Base-by-base conservation (phyloP, 2,329 filamentous ascomycete genomes). In the Fusarium sp. region DNA sequence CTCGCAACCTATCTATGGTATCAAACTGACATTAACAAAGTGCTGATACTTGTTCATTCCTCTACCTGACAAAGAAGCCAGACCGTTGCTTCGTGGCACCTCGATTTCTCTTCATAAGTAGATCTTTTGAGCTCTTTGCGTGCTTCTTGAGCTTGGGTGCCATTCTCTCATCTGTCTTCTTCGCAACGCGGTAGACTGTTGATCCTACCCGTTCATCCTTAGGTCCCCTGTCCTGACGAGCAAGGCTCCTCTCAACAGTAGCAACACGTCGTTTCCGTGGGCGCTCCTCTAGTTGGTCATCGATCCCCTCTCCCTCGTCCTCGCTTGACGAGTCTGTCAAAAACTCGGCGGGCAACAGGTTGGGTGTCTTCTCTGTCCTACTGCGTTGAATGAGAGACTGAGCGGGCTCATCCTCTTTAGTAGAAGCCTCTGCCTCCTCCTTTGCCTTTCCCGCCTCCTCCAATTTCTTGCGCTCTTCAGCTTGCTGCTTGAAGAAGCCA, bases 401-500 rank as follows among this genome's bases (percentile, higher is more conserved):
- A 9, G 48, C 31, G 20, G 60, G 48, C n/a, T 50, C 45, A 15
- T 56, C 20, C 4, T 63, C 50, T 14, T 72, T 54, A 48, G 63
- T 56, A 6, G 50, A 18, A 5, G 23, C 54, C 5, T 61, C 68
- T 15, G 72, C 67, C 7, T 69, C 65, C 8, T 69, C 67, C 33
- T 75, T 69, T n/a, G 66, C 65, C 23, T 49, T 29, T 20, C 54
- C 39, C 11, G 71, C 66, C 31, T 72, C 70, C 20, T 68, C 71
- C 20, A 72, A 62, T 69, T 74, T 72, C 73, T 84, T 86, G 63
- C 84, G 82, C 71, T 81, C 78, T 60, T 81, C 78, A 4, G 86
- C 85, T 75, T 88, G 86, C 53, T 84, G 78, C 74, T 86, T 87
- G 72, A 88, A 80, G 23, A 83, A 79, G 21, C 79, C 78, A 72